Evolutionary conservation across 1,284 basidiomycete genomes (phyloP).

Genomic region (Leccinum fallax): DNA sequence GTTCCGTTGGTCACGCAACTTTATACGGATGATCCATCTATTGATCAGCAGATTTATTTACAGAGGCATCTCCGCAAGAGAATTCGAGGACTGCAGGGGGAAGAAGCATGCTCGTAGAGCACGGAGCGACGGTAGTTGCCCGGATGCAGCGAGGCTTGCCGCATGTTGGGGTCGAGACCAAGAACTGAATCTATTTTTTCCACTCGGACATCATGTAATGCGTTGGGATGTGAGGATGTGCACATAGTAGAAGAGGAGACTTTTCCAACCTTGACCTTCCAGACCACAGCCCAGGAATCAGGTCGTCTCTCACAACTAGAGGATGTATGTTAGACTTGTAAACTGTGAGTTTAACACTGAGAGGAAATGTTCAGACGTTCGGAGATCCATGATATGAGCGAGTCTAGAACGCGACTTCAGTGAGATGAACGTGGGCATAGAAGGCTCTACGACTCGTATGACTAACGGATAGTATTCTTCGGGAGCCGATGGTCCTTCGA

Average conservation of each 20-base stretch:
- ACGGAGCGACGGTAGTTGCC: background rate
- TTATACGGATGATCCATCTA: background rate
- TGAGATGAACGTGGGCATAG: background rate
- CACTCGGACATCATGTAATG: background rate
- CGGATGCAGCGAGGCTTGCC: background rate
- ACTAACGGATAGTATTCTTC: background rate
- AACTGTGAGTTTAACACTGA: background rate
- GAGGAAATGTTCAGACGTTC: background rate
- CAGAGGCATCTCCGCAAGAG: background rate
- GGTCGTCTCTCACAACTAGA: too few relatives aligned
- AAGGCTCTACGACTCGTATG: background rate
- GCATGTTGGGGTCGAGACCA: background rate
- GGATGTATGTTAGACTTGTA: background rate
- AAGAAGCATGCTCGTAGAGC: background rate
- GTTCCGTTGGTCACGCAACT: background rate
- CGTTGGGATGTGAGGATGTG: background rate
- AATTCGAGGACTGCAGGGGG: background rate
- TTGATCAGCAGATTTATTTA: background rate
- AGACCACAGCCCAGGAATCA: background rate
- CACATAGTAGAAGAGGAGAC: background rate
- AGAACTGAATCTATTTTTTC: constrained; percentile 2
- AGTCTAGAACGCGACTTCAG: background rate
- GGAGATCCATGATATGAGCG: background rate
- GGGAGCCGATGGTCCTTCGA: background rate
- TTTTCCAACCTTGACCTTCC: background rate